A percentile compares a stretch with the other conserved stretches of the same genome.
phyloP scores from a whole-genome alignment of 2,329 filamentous ascomycete species.

The Colletotrichum nymphaeae region DNA sequence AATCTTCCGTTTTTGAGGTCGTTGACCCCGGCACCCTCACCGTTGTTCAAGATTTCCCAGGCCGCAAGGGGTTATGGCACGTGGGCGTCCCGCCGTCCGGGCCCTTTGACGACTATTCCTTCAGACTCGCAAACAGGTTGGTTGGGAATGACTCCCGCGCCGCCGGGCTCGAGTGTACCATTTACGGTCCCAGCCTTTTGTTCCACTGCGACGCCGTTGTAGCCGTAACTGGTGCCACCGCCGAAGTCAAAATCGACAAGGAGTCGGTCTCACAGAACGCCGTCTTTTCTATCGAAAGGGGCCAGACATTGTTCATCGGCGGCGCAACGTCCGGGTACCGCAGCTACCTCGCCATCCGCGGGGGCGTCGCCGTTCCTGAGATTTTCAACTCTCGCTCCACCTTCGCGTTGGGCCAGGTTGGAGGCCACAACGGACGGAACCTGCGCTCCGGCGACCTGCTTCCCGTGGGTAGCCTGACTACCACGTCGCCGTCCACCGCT shows the following conservation, averaged over 20 bases:
- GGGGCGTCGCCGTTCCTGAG: slow-evolving; percentile 47
- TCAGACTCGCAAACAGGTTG: slow-evolving; percentile 48
- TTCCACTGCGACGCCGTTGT: slow-evolving; percentile 48
- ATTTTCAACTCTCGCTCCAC: slow-evolving; percentile 47
- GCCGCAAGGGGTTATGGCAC: slow-evolving; percentile 50
- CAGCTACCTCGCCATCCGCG: slow-evolving; percentile 48
- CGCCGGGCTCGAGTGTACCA: slow-evolving; percentile 49
- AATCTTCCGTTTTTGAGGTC: slow-evolving; percentile 47
- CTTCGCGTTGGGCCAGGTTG: slow-evolving; percentile 47
- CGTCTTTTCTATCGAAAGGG: slow-evolving; percentile 39
- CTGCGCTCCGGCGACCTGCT: slow-evolving; percentile 46
- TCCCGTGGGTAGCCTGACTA: slow-evolving; percentile 26
- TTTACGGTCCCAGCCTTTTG: slow-evolving; percentile 46
- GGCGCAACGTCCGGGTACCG: slow-evolving; percentile 44
- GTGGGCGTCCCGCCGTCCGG: slow-evolving; percentile 54
- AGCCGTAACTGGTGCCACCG: slow-evolving; percentile 46
- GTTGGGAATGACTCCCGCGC: slow-evolving; percentile 45
- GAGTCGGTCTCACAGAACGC: slow-evolving; percentile 37
- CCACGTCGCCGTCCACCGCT: neutral
- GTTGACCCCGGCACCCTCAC: slow-evolving; percentile 48
- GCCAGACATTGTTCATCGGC: slow-evolving; percentile 43
- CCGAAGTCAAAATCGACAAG: slow-evolving; percentile 42
- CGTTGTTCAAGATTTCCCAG: slow-evolving; percentile 54
- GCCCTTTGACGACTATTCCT: slow-evolving; percentile 53
- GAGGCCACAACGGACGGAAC: slow-evolving; percentile 47